A percentile compares a stretch with the other conserved stretches of the same genome.
phyloP scores from a whole-genome alignment of 2,329 filamentous ascomycete genomes.

The Hansfordia pulvinata region DNA sequence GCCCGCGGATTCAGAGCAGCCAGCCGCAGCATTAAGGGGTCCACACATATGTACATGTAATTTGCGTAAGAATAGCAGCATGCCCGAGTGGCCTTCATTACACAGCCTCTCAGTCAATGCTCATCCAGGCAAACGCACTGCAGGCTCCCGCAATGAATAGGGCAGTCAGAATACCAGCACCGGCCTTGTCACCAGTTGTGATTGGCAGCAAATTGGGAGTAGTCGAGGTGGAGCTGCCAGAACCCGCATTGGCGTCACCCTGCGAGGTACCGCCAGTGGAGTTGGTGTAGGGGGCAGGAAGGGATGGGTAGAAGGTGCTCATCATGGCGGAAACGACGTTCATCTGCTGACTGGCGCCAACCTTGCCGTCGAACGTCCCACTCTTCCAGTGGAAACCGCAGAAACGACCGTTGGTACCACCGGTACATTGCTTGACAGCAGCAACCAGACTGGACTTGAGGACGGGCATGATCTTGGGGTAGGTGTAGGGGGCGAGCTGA shows the following conservation, averaged over 20 bases:
- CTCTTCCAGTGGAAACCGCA: constrained; percentile 52
- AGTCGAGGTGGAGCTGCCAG: constrained; percentile 20
- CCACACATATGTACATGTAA: too few species aligned
- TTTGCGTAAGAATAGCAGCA: too few species aligned
- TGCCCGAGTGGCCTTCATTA: too few species aligned
- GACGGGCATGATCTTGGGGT: constrained; percentile 38
- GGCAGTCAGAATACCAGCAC: constrained; percentile 33
- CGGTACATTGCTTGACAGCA: constrained; percentile 49
- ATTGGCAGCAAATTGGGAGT: constrained; percentile 16
- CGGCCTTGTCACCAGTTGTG: constrained; percentile 29
- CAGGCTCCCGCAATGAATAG: constrained; percentile 25
- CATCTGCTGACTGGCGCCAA: constrained; percentile 47
- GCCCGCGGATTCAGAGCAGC: too few species aligned
- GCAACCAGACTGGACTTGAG: constrained; percentile 43
- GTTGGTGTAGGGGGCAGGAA: constrained; percentile 27
- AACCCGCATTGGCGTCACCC: constrained; percentile 26
- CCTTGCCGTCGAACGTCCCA: constrained; percentile 34
- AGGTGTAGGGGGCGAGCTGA: constrained; percentile 47
- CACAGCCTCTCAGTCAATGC: constrained; percentile 16
- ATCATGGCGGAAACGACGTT: constrained; percentile 41
- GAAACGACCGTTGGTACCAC: constrained; percentile 38
- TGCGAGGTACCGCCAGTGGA: constrained; percentile 35
- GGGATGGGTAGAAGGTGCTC: constrained; percentile 30
- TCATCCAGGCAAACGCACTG: constrained; percentile 37
- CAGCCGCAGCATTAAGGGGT: too few species aligned